These are phyloP conservation scores for Puccinia triticina DNA, from an alignment of 1,284 basidiomycete species.

Conservation along the genomic window DNA sequence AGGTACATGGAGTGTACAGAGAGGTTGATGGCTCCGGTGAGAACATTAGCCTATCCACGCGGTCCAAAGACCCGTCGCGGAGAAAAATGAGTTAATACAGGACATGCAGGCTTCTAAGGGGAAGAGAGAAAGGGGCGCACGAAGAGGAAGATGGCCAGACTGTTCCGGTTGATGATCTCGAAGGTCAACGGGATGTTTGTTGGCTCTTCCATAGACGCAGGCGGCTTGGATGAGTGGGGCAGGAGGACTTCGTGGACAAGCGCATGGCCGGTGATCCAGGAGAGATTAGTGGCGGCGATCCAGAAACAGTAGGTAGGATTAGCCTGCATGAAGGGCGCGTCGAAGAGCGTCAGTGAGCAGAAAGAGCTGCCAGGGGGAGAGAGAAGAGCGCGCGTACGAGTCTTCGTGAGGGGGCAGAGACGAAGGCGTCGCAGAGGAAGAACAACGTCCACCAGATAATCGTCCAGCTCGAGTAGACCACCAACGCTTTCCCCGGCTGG, in stretches of 20 bases:
- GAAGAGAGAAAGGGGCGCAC: constrained; percentile 63
- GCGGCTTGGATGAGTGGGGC: neutral
- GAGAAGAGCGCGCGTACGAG: constrained; percentile 65
- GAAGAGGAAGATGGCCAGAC: constrained; percentile 76
- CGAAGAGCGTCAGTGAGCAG: no score
- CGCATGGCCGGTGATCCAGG: constrained; percentile 80
- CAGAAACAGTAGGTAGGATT: constrained; percentile 88
- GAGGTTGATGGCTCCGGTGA: constrained; percentile 84
- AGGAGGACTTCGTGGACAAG: constrained; percentile 64
- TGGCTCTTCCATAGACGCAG: neutral
- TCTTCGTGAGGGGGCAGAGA: constrained; percentile 69
- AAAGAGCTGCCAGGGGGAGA: neutral
- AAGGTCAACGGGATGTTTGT: constrained; percentile 59
- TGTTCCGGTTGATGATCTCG: constrained; percentile 79
- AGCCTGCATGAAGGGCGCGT: no score
- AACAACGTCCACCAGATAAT: constrained; percentile 75
- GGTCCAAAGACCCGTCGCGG: no score
- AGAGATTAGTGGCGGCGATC: constrained; percentile 84
- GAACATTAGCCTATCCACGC: constrained; percentile 72
- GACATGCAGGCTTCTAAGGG: neutral
- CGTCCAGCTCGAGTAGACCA: constrained; percentile 75
- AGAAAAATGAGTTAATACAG: no score
- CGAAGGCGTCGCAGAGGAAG: constrained; percentile 61
- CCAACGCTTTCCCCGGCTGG: constrained; percentile 68
- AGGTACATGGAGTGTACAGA: constrained; percentile 80